Evolutionary conservation across 1,139 yeast genomes (phyloP), one percentile per base, ranked within the genome.

Genomic region (Yamadazyma friedrichii): DNA sequence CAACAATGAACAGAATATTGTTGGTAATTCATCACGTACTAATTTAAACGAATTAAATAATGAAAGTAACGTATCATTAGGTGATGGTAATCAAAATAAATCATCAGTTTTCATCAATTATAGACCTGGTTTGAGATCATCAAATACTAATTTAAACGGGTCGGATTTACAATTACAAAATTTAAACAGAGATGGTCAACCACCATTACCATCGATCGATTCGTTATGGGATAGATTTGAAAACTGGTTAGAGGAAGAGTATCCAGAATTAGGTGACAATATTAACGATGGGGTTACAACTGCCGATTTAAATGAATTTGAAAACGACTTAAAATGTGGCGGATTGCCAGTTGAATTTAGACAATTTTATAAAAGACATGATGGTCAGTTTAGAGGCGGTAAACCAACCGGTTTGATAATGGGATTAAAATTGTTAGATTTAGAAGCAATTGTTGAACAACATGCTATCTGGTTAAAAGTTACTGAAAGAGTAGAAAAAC

Each of bases 381-480:
- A 87, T 58, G 95, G 95, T 44, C 95, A 87, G 64, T 82, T 84
- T 49, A 65, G 80, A 35, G 85, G 88, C 38, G 91, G 91, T 13
- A 74, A 76, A 51, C 88, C 89, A 15, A 77, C 85, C 2, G 95
- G 95, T 3, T 67, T 85, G 41, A 61, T 87, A 37, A 82, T 82
- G 70, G 91, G 94, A 16, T 69, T 84, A 54, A 78, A 82, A 4
- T 69, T 86, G 38, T 66, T 87, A 53, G 93, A 85, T 58, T 66
- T 86, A 45, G 95, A 86, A 58, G 70, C 79, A 42, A 75, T 85
- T 42, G 74, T 80, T 37, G 87, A 81, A 52, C 94, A 86, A 59
- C 80, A 84, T 64, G 66, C 72, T 29, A 74, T 83, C 44, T 87
- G 95, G 95, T 75, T 80, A 45, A 81, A 75, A 52, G 87, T 85